Conservation (phyloP, 306 rosid species). For the Citrullus mucosospermus region DNA sequence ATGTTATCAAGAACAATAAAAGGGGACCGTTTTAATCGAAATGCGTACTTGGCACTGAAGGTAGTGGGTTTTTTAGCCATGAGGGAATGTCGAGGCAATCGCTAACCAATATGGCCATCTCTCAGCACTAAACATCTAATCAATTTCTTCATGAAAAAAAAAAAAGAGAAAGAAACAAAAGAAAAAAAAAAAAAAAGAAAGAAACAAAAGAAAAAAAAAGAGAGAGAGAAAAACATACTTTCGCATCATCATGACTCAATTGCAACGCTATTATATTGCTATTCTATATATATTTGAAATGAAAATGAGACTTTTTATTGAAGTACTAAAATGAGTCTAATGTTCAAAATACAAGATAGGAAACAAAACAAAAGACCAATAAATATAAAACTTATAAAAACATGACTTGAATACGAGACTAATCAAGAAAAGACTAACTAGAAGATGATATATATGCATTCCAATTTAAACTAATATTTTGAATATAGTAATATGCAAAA, state of each 20-base stretch:
- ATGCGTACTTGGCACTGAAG: neutral
- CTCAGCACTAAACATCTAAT: neutral
- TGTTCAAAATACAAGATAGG: too few relatives aligned
- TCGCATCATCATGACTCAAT: neutral
- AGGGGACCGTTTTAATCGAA: neutral
- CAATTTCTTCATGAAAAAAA: neutral
- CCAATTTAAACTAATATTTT: too few relatives aligned
- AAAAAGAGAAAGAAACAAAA: neutral
- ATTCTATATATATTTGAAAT: neutral
- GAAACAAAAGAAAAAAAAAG: too few relatives aligned
- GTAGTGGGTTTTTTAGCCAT: neutral
- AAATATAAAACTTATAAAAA: too few relatives aligned
- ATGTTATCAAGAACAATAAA: slow-evolving; percentile 1
- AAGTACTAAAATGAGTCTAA: too few relatives aligned
- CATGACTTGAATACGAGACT: too few relatives aligned
- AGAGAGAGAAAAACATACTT: neutral
- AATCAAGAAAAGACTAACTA: too few relatives aligned
- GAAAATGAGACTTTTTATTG: too few relatives aligned
- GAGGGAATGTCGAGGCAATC: neutral
- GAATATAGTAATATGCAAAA: too few relatives aligned
- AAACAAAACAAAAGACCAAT: too few relatives aligned
- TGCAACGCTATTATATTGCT: neutral
- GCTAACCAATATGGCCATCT: slow-evolving; percentile 2
- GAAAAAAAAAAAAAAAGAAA: too few relatives aligned
- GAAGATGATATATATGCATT: too few relatives aligned